Evolutionary conservation across 306 rosid genomes (phyloP), one percentile per base, ranked within the genome.

Genomic region (Cicer pinnatifidum): DNA sequence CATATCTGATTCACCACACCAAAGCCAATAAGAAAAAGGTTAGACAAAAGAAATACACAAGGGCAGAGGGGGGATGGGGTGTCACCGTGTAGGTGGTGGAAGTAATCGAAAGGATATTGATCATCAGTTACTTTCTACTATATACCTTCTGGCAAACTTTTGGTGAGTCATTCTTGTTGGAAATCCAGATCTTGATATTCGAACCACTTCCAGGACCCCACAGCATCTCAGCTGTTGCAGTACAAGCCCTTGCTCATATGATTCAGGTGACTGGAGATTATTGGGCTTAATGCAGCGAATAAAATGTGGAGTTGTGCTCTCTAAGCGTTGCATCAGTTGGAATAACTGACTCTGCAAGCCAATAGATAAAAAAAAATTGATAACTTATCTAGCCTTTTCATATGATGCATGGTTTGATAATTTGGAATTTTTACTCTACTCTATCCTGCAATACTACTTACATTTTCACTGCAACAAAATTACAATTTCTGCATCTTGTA

Each of bases 201-300:
- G 88, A 65, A 93, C 98, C 54, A 93, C 98, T 85, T 93, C 98
- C 68, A 93, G 83, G 77, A 93, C 98, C 66, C 98, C 98, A 80
- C 98, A 93, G 78, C 98, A 93, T 80, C 93, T 89, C 74, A 93
- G 85, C 79, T 93, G 98, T 82, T 90, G 98, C 72, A 93, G 87
- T 69, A 93, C 97, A 76, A 93, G 98, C 68, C 86, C 91, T 86
- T 93, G 98, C 85, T 93, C 97, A 40, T 90, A 93, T 79, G 84
- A 74, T 68, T 91, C 89, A 15, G 98, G 97, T 62, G 96, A 93
- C 78, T 93, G 97, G 76, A 83, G 85, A 82, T 90, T 90, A 80
- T 93, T 93, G 78, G 98, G 98, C 85, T 93, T 93, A 84, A 93
- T 85, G 78, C 98, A 93, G 45, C 98, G 98, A 78, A 93, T 93